Percentiles rank a stretch among this genome's conserved stretches.
Evolutionary conservation across 345 rosid species (phyloP).

Genomic region (Draba incana): DNA sequence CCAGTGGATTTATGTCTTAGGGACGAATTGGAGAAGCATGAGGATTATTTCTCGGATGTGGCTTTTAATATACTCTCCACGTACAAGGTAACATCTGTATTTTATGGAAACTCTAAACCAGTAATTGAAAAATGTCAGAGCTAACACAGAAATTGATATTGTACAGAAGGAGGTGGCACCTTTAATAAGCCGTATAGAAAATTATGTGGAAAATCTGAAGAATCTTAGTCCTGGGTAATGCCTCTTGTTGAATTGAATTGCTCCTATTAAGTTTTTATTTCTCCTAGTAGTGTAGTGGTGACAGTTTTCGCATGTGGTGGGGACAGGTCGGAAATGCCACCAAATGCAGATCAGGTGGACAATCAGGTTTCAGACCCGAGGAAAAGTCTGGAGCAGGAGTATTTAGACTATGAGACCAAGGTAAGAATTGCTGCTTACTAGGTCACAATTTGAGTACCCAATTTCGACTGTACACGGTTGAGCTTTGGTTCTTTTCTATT

Average conservation of each 20-base stretch:
- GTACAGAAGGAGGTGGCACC: conserved; percentile 83
- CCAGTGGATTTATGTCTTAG: conserved; percentile 46
- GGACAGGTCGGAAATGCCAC: conserved; percentile 60
- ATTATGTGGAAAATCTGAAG: conserved; percentile 89
- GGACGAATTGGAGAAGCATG: conserved; percentile 85
- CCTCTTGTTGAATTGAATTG: conserved; percentile 9
- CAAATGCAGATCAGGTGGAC: conserved; percentile 52
- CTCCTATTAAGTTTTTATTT: conserved; percentile 19
- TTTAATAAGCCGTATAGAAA: conserved; percentile 64
- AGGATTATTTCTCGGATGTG: conserved; percentile 68
- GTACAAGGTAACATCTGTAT: conserved; percentile 60
- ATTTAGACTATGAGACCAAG: conserved; percentile 86
- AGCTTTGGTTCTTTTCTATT: not conserved
- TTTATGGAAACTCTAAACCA: conserved; percentile 20
- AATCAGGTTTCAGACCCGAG: conserved; percentile 66
- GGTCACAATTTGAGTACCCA: not conserved
- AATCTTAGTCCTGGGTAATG: conserved; percentile 68
- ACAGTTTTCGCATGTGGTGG: conserved; percentile 28
- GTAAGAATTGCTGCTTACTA: conserved; percentile 42
- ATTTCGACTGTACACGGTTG: not conserved
- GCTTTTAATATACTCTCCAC: conserved; percentile 67
- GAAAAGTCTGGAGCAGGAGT: conserved; percentile 87
- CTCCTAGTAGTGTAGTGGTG: conserved; percentile 34
- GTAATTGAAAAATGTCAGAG: conserved; percentile 11
- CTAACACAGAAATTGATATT: conserved; percentile 25